Base-by-base conservation (phyloP, 805 yeast species). In the Yarrowia porcina region DNA sequence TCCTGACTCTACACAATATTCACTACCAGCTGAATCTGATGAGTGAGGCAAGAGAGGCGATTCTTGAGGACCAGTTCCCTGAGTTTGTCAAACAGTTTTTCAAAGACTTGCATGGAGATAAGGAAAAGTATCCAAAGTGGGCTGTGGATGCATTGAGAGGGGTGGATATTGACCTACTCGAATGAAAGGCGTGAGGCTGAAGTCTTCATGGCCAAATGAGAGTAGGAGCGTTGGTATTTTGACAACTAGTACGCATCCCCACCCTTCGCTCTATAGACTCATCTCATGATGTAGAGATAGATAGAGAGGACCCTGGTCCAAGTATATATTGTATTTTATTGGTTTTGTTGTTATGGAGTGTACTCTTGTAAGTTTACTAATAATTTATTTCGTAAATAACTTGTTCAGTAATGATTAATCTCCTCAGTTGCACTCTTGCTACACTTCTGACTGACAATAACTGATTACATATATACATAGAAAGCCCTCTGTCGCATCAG, bases 1-100 rank as follows among this genome's bases (percentile, higher is more conserved):
- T 78, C 15, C 69, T 78, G 10, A 78, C 81, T 2, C 63, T 78
- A 47, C 81, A 78, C 67, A 78, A 78, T 61, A 78, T 77, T 4
- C 71, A 72, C 63, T 78, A 76, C 68, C 81, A 78, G 69, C 71
- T 78, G 30, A 70, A 77, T 33, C 72, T 78, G 28, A 78, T 78
- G 81, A 65, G 75, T 12, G 65, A 67, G 12, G 79, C 79, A 27
- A 70, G 80, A 7, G 65, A 65, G 25, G 75, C 80, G 45, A 78
- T 78, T 44, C 66, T 78, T 11, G 72, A 66, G 12, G 80, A 78
- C 64, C 39, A 63, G 54, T 78, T 71, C 64, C 79, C 76, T 32
- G 67, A 67, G 44, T 78, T 73, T 67, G 76, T 78, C 23, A 69
- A 67, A 47, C 32, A 65, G 47, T 78, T 76, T 65, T 78, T 77